Conservation (phyloP, 192 early-diverging fungal species). For the Linnemannia elongata region DNA sequence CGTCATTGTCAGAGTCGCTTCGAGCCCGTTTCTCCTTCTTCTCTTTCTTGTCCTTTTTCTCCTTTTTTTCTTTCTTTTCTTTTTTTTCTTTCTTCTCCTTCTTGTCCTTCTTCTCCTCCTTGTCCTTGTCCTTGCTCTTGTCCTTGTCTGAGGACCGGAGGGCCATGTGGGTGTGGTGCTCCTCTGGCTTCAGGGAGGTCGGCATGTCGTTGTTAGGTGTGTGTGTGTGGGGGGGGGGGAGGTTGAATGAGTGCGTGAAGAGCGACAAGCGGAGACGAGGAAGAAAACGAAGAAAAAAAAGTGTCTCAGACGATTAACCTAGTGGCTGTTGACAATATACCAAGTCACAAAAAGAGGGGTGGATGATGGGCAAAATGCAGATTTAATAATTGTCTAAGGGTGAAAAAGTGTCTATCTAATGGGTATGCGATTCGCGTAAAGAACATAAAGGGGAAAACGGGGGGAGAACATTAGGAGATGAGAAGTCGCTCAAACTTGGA, state of each 20-base stretch:
- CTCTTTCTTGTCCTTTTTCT: slow-evolving; percentile 62
- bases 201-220: slow-evolving; percentile 13
- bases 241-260: not conserved
- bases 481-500: slow-evolving; percentile 6
- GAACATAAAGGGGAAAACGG: not conserved
- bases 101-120: slow-evolving; percentile 23
- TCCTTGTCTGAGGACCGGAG: slow-evolving; percentile 35
- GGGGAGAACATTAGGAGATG: not conserved
- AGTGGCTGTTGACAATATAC: not conserved
- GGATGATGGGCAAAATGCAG: no score
- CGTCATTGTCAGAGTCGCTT: slow-evolving; percentile 4
- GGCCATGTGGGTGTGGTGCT: slow-evolving; percentile 17
- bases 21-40: slow-evolving; percentile 55
- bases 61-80: slow-evolving; percentile 64
- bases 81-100: slow-evolving; percentile 31
- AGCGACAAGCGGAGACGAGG: no score
- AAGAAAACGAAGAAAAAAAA: not conserved
- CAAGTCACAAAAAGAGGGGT: no score
- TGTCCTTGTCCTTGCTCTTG: slow-evolving; percentile 16
- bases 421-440: not conserved
- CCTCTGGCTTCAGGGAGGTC: slow-evolving; percentile 24
- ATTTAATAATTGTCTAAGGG: no score
- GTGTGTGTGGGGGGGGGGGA: not conserved
- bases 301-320: not conserved
- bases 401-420: no score